These are phyloP conservation scores for Hypericum androsaemum DNA, from an alignment of 345 rosid species.

Conservation along the genomic window DNA sequence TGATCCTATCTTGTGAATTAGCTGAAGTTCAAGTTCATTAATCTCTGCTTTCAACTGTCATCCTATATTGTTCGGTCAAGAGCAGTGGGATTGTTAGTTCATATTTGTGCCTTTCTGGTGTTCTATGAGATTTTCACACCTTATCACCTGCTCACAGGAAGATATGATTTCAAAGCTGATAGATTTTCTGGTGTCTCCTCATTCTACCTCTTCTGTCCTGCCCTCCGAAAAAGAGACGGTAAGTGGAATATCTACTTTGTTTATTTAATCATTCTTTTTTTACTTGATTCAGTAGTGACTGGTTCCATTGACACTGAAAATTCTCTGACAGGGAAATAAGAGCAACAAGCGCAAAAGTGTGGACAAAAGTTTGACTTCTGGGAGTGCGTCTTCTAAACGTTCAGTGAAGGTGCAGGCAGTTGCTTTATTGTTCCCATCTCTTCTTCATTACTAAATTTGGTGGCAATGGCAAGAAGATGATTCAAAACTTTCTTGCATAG, in stretches of 20 bases:
- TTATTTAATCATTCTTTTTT: too few relatives aligned
- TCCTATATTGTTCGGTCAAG: too few relatives aligned
- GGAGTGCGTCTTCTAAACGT: conserved; percentile 39
- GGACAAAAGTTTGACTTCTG: conserved; percentile 39
- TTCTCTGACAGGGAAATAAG: conserved; percentile 38
- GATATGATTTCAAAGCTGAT: conserved; percentile 57
- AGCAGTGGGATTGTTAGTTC: too few relatives aligned
- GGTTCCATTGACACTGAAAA: background rate
- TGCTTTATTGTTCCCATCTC: background rate
- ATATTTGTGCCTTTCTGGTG: background rate
- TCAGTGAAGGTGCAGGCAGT: conserved; percentile 46
- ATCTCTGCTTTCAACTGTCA: background rate
- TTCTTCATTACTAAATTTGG: background rate
- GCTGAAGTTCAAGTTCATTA: background rate
- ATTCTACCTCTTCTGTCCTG: conserved; percentile 45
- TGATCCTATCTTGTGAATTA: too few relatives aligned
- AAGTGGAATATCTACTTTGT: background rate
- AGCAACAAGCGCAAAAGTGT: conserved; percentile 66
- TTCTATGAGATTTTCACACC: conserved; percentile 7
- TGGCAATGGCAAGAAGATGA: too few relatives aligned
- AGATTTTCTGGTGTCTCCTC: conserved; percentile 78
- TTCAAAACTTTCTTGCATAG: too few relatives aligned
- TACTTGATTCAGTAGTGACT: too few relatives aligned
- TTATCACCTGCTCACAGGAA: conserved; percentile 44
- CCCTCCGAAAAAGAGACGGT: conserved; percentile 80